Conservation (phyloP, 805 yeast species). For the Lachancea dasiensis region DNA sequence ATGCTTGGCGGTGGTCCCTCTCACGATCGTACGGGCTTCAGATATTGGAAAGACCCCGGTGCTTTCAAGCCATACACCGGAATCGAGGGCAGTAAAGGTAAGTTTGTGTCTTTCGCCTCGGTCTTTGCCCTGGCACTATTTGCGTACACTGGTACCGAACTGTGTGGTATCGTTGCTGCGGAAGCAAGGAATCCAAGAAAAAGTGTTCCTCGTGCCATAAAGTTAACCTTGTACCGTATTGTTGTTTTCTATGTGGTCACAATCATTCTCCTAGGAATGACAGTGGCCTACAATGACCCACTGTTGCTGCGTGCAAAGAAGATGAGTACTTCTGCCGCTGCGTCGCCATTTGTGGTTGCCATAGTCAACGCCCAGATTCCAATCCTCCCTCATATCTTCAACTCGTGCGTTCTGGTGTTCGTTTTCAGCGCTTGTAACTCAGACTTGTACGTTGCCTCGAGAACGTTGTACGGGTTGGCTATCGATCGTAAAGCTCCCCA, state of each 20-base stretch:
- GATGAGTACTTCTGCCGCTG: constrained; percentile 54
- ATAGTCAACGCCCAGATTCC: constrained; percentile 54
- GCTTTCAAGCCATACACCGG: constrained; percentile 45
- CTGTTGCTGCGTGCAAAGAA: constrained; percentile 44
- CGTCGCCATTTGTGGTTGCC: constrained; percentile 84
- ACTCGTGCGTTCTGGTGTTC: constrained; percentile 69
- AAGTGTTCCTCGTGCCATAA: constrained; percentile 66
- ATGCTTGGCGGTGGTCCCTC: constrained; percentile 77
- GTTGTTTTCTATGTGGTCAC: constrained; percentile 55
- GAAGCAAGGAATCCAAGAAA: constrained; percentile 66
- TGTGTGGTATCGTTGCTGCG: constrained; percentile 66
- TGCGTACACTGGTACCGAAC: constrained; percentile 66
- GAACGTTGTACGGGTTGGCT: constrained; percentile 68
- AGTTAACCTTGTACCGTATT: constrained; percentile 64
- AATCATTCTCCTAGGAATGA: constrained; percentile 59
- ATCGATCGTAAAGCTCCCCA: constrained; percentile 70
- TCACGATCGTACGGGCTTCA: constrained; percentile 67
- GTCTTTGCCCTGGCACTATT: constrained; percentile 61
- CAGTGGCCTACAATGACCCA: constrained; percentile 56
- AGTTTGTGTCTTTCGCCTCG: constrained; percentile 56
- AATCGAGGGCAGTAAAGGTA: constrained; percentile 43
- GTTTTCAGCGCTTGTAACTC: constrained; percentile 81
- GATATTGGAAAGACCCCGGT: constrained; percentile 67
- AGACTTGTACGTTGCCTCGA: constrained; percentile 68
- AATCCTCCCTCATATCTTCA: constrained; percentile 68